phyloP scores from a whole-genome alignment of 768 basidiomycete species.

The Boletus insuetus region DNA sequence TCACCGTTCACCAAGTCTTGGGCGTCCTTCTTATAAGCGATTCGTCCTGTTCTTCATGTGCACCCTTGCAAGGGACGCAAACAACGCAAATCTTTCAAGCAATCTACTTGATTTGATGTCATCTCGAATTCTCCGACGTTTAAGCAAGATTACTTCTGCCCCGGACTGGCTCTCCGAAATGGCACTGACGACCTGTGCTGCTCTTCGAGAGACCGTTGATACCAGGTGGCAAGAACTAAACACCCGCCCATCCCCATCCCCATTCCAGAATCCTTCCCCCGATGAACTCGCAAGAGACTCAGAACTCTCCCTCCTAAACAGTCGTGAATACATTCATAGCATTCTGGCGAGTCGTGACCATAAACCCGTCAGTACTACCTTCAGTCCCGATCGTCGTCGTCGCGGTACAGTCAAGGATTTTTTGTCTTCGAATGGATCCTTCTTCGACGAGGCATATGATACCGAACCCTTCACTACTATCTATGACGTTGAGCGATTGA shows the following conservation, averaged over 20 bases:
- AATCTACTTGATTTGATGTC: neutral
- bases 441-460: constrained; percentile 3
- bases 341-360: constrained; percentile 3
- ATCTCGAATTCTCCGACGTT: neutral
- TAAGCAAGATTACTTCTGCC: neutral
- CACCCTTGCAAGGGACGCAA: neutral
- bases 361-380: neutral
- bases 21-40: neutral
- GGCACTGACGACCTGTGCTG: neutral
- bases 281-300: constrained; percentile 25
- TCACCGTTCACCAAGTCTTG: neutral
- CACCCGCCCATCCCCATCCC: constrained; percentile 2
- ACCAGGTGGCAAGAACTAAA: constrained; percentile 33
- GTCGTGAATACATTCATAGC: neutral
- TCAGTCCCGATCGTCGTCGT: neutral
- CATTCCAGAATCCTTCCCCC: neutral
- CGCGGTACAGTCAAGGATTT: constrained; percentile 16
- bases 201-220: constrained; percentile 23
- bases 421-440: constrained; percentile 8
- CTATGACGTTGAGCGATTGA: constrained; percentile 36
- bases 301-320: constrained; percentile 28
- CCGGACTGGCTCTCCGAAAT: neutral
- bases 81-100: neutral
- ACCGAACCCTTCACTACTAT: constrained; percentile 21
- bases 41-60: neutral